Base-by-base conservation (phyloP, 1,284 basidiomycete genomes). In the Apiotrichum akiyoshidainum region DNA sequence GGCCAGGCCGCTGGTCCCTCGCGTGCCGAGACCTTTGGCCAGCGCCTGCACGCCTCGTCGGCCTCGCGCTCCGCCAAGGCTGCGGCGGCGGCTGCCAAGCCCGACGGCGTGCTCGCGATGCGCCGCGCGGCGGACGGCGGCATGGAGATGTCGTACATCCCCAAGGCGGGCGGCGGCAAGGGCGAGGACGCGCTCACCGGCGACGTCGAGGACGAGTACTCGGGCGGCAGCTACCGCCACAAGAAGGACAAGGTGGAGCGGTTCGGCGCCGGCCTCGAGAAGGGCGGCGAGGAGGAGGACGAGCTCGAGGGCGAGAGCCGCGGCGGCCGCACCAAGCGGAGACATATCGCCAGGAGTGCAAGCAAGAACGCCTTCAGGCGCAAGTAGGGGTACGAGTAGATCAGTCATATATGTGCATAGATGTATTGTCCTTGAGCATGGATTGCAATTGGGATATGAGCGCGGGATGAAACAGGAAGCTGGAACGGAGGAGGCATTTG, bases 261-360 rank as follows among this genome's bases (percentile, higher is more conserved):
- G 60, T 95, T 92, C 75, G 94, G 88, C 49, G 87, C 84, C 48
- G 92, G 88, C 33, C 81, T 92, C 85, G 92, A 92, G 81, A 88
- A 83, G 73, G 90, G 89, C 10, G 81, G 81, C 53, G 83, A 83
- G 33, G 71, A 74, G 12, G 78, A 78, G 44, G 67, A 70, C 19
- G 71, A 85, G 68, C 80, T 73, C 39, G 86, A 88, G 65, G 70
- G 82, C 80, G 63, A 65, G 22, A 70, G 68, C 22, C 60, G 76
- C 53, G 68, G 68, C 54, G 90, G 91, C 17, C 80, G 91, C 72
- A 87, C 83, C 31, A 82, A 87, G 47, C 80, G 88, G 66, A 79
- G 91, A 70, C 83, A 85, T 67, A 85, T 85, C 5, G 83, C 88
- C 59, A 80, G 91, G 57, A 93, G 90, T 71, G 91, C 90, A 49